Conservation (phyloP, 2,329 filamentous ascomycete species). For the Paracoccidioides brasiliensis region DNA sequence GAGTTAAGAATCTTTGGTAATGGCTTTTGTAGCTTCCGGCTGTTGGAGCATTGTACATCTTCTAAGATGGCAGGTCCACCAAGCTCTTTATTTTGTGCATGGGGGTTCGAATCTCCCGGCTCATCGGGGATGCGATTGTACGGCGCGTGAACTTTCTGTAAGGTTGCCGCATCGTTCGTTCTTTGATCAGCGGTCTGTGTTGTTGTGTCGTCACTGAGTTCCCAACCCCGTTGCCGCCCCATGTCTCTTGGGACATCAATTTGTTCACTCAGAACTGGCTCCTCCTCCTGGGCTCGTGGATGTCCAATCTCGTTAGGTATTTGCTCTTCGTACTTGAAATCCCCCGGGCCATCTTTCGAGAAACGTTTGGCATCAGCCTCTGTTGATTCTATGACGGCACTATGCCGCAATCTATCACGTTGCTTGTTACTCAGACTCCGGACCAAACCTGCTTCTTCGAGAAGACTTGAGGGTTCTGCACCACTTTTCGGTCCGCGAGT, state of each 20-base stretch:
- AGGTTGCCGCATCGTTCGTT: neutral
- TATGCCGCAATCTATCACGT: slow-evolving; percentile 9
- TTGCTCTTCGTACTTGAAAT: slow-evolving; percentile 8
- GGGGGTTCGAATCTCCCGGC: neutral
- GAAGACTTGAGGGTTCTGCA: neutral
- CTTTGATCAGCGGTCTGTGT: neutral
- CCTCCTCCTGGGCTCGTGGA: neutral
- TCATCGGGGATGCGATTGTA: slow-evolving; percentile 2
- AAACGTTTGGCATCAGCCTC: slow-evolving; percentile 10
- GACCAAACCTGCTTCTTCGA: slow-evolving; percentile 10
- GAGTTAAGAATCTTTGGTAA: slow-evolving; percentile 3
- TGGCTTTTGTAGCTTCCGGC: slow-evolving; percentile 10
- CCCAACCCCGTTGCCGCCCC: neutral
- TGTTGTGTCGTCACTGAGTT: neutral
- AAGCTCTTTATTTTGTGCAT: neutral
- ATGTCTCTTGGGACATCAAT: neutral
- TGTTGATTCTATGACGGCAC: slow-evolving; percentile 10
- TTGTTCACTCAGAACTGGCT: neutral
- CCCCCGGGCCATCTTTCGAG: slow-evolving; percentile 7
- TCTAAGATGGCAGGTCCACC: neutral
- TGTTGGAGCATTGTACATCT: slow-evolving; percentile 8
- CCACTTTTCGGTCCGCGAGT: neutral
- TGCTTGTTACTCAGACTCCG: slow-evolving; percentile 9
- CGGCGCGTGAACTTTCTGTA: neutral
- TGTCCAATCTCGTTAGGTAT: neutral